Evolutionary conservation across 306 rosid species (phyloP).

Genomic region (Luffa acutangula): DNA sequence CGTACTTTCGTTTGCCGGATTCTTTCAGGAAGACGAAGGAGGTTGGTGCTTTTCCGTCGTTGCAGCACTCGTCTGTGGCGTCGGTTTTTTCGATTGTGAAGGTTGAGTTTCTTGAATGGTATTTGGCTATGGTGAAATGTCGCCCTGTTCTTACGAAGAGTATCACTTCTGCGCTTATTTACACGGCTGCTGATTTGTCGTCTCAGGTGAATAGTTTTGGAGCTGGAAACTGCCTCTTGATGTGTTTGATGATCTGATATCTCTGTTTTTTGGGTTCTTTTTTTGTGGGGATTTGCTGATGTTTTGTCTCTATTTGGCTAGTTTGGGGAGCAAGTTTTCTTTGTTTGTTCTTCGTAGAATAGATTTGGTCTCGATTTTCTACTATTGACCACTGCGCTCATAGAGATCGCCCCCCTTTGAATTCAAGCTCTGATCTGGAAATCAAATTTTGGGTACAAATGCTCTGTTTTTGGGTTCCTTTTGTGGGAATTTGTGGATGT

Average conservation of each 20-base stretch:
- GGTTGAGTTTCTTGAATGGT: conserved; percentile 61
- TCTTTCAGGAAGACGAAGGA: conserved; percentile 28
- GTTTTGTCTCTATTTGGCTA: background rate
- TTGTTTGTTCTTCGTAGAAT: background rate
- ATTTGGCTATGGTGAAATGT: conserved; percentile 57
- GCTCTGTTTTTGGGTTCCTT: background rate
- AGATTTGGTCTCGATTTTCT: background rate
- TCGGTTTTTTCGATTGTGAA: conserved; percentile 31
- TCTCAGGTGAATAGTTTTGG: conserved; percentile 49
- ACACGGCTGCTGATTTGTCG: conserved; percentile 74
- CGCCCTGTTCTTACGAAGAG: conserved; percentile 67
- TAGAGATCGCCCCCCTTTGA: background rate
- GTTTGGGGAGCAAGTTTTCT: background rate
- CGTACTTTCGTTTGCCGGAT: conserved; percentile 32
- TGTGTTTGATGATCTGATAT: background rate
- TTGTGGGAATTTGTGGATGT: background rate
- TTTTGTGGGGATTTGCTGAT: background rate
- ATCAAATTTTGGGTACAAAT: background rate
- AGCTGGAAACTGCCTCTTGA: background rate
- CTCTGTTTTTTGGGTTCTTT: background rate
- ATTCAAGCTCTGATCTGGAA: background rate
- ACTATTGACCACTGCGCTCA: background rate
- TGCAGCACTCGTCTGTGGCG: conserved; percentile 20
- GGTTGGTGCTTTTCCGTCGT: conserved; percentile 25
- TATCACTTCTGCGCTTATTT: conserved; percentile 57